These are phyloP conservation scores for Lactarius deliciosus DNA, from an alignment of 768 basidiomycete genomes.

Conservation along the genomic window DNA sequence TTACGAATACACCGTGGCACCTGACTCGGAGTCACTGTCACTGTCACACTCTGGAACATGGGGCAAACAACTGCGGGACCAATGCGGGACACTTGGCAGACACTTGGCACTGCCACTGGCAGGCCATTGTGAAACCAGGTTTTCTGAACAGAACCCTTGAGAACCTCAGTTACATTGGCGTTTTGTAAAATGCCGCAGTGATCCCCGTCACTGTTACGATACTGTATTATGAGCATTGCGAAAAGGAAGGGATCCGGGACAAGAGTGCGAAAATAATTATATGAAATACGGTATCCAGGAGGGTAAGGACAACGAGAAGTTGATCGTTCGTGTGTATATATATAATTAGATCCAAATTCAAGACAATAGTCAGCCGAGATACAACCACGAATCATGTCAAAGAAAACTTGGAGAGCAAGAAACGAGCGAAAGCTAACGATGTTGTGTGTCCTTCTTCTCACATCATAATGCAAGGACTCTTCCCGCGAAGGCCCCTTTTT, in stretches of 20 bases:
- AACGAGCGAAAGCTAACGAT: conserved; percentile 9
- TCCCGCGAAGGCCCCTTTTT: conserved; percentile 35
- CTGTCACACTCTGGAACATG: too few relatives aligned
- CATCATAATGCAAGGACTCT: conserved; percentile 41
- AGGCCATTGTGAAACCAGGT: too few relatives aligned
- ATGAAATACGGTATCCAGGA: conserved; percentile 15
- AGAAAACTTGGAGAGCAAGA: conserved; percentile 5
- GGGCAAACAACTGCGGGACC: too few relatives aligned
- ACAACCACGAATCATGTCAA: conserved; percentile 7
- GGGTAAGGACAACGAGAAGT: background rate
- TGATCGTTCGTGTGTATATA: conserved; percentile 10
- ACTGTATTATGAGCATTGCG: conserved; percentile 5
- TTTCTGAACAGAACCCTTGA: too few relatives aligned
- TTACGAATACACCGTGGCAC: conserved; percentile 11
- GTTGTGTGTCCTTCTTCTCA: conserved; percentile 33
- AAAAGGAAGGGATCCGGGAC: background rate
- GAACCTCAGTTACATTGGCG: background rate
- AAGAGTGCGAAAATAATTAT: conserved; percentile 19
- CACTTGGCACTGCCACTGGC: too few relatives aligned
- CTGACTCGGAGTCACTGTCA: background rate
- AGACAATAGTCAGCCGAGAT: conserved; percentile 11
- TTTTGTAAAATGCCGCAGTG: background rate
- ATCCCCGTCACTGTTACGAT: background rate
- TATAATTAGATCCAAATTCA: conserved; percentile 15
- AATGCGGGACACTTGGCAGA: too few relatives aligned